Percentiles rank a stretch among this genome's conserved stretches.
Evolutionary conservation across 768 basidiomycete species (phyloP).

Genomic region (Mycena latifolia): DNA sequence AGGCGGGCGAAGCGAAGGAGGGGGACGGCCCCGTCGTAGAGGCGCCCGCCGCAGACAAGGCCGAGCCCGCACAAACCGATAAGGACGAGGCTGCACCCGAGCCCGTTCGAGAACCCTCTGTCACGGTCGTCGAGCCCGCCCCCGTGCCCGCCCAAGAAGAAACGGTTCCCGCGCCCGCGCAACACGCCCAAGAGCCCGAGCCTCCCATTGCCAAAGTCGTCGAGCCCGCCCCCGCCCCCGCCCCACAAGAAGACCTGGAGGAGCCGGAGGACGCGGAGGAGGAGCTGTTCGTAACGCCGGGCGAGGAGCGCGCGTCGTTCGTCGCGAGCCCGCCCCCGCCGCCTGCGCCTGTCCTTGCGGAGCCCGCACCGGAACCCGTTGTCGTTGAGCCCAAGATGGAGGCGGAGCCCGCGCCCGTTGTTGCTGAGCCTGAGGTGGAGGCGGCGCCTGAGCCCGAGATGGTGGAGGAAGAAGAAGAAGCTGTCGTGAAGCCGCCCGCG

Average conservation of each 20-base stretch:
- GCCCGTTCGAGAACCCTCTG: neutral
- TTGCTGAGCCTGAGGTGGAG: neutral
- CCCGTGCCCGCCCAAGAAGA: too few species aligned
- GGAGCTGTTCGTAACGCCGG: conserved; percentile 18
- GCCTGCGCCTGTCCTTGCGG: neutral
- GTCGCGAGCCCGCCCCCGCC: neutral
- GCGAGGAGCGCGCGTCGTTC: conserved; percentile 21
- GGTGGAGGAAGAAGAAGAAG: conserved; percentile 1
- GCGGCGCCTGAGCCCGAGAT: conserved; percentile 1
- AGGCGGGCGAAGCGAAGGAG: conserved; percentile 29
- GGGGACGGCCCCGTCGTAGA: conserved; percentile 19
- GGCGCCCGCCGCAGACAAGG: neutral
- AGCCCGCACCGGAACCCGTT: too few species aligned
- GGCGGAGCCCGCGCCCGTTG: neutral
- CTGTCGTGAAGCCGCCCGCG: too few species aligned
- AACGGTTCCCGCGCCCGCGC: too few species aligned
- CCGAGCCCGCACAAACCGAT: conserved; percentile 13
- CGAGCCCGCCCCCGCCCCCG: neutral
- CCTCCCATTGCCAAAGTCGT: too few species aligned
- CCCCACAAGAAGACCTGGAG: too few species aligned
- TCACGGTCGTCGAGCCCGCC: neutral
- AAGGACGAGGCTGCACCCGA: neutral
- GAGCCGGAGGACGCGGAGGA: neutral
- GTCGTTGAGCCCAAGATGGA: neutral
- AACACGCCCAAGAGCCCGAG: too few species aligned